Percentiles rank a stretch among this genome's conserved stretches.
Conservation (phyloP, 2,329 filamentous ascomycete species). For the Sarocladiaceae sp. region DNA sequence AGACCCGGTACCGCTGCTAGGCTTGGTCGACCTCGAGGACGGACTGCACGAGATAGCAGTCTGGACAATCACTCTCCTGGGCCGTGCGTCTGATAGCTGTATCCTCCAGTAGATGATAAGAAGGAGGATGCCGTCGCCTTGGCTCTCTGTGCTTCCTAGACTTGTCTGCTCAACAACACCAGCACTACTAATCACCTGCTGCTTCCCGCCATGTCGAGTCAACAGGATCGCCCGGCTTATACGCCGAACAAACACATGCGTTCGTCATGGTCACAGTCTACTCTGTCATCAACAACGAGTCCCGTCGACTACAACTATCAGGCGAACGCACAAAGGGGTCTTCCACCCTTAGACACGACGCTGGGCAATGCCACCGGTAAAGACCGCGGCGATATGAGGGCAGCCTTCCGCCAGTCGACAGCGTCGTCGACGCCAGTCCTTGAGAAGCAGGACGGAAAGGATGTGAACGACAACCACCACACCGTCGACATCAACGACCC, state of each 20-base stretch:
- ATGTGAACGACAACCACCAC: background rate
- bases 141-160: constrained; percentile 1
- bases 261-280: constrained; percentile 6
- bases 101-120: background rate
- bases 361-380: background rate
- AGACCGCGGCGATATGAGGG: background rate
- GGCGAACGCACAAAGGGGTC: background rate
- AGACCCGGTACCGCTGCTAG: background rate
- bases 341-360: constrained; percentile 5
- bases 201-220: constrained; percentile 3
- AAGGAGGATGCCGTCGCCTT: constrained; percentile 1
- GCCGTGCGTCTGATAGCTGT: background rate
- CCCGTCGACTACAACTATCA: constrained; percentile 3
- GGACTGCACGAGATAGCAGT: constrained; percentile 1
- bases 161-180: constrained; percentile 5
- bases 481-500: constrained; percentile 5
- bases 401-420: constrained; percentile 3
- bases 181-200: background rate
- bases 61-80: background rate
- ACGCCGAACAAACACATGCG: background rate
- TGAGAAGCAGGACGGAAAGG: constrained; percentile 4
- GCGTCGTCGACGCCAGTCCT: constrained; percentile 2
- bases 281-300: constrained; percentile 1
- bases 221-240: constrained; percentile 1
- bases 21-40: background rate